A percentile compares a stretch with the other conserved stretches of the same genome.
Evolutionary conservation across 768 basidiomycete species (phyloP).

Genomic region (Russula dissimulans): DNA sequence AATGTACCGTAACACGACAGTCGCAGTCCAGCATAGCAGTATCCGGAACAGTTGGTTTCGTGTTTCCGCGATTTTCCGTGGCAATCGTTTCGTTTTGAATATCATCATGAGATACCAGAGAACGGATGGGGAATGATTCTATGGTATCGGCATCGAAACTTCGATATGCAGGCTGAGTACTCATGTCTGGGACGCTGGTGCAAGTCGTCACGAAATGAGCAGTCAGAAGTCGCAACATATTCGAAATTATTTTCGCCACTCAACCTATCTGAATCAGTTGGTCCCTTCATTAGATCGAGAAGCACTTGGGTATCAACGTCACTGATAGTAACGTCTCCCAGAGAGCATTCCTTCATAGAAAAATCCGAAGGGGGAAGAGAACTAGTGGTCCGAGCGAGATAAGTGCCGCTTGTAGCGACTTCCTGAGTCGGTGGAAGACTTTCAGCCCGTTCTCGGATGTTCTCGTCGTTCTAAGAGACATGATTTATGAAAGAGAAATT

Average conservation of each 20-base stretch:
- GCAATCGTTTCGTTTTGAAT: not conserved
- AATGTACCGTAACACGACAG: constrained; percentile 49
- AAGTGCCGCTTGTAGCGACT: not conserved
- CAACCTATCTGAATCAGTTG: constrained; percentile 4
- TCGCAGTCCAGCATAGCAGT: constrained; percentile 48
- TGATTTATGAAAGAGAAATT: not conserved
- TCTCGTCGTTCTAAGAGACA: constrained; percentile 6
- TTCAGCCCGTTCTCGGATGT: not conserved
- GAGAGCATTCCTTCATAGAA: constrained; percentile 3
- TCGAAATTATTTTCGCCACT: constrained; percentile 42
- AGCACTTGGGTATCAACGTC: constrained; percentile 35
- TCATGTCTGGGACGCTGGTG: constrained; percentile 23
- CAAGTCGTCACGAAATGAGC: not conserved
- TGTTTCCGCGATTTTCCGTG: constrained; percentile 14
- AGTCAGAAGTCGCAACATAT: constrained; percentile 23
- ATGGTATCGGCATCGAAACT: constrained; percentile 25
- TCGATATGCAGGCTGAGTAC: constrained; percentile 23
- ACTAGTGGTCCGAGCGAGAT: not conserved
- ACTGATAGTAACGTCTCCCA: constrained; percentile 12
- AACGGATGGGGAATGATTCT: constrained; percentile 30
- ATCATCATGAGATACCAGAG: not conserved
- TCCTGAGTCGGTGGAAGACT: constrained; percentile 23
- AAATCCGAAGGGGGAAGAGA: constrained; percentile 20
- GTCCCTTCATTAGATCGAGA: constrained; percentile 24
- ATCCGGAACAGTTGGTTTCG: constrained; percentile 25